Evolutionary conservation across 371 early-diverging fungal genomes (phyloP), one percentile per base, ranked within the genome.

Genomic region (Edhazardia aedis): DNA sequence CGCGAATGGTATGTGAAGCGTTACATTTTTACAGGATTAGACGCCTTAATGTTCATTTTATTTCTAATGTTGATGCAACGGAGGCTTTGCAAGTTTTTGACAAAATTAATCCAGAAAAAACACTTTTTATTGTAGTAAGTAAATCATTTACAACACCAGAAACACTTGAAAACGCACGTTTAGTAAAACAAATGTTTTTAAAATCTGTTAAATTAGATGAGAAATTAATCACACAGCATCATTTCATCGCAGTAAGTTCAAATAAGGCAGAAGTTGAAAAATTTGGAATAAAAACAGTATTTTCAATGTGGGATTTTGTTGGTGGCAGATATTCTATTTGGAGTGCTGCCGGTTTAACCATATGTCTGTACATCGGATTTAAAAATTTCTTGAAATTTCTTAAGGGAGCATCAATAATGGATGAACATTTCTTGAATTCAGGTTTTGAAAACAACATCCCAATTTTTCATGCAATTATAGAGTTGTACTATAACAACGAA

Each of bases 261-360:
- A 91, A 91, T 79, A 79, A 78, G n/a, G 74, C 79, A 55, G 82
- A 77, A 29, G 88, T 85, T 23, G 77, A 79, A 55, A 81, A 76
- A 22, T 90, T 90, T 64, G 90, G 91, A 53, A 91, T 95, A 58
- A 79, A 78, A 64, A 89, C 88, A 76, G 87, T 91, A 84, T 90
- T 95, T 79, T 81, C 82, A 70, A 92, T 95, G 80, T 92, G 92
- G 92, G 96, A 95, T 74, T 94, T 87, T 86, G 92, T 94, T 51
- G 93, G 96, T 64, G 96, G 96, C 38, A 82, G 96, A 54, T 95
- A 91, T 78, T 90, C 90, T 44, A 79, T 93, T 36, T 95, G 96
- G 96, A 88, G 89, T 30, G 88, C 92, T 40, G 90, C 90, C 58
- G 92, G 94, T 39, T 78, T 95, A 48, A 85, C 88, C 16, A 91